These are phyloP conservation scores for Skeletonema tropicum DNA, from an alignment of 108 stramenopile species.

Conservation along the genomic window DNA sequence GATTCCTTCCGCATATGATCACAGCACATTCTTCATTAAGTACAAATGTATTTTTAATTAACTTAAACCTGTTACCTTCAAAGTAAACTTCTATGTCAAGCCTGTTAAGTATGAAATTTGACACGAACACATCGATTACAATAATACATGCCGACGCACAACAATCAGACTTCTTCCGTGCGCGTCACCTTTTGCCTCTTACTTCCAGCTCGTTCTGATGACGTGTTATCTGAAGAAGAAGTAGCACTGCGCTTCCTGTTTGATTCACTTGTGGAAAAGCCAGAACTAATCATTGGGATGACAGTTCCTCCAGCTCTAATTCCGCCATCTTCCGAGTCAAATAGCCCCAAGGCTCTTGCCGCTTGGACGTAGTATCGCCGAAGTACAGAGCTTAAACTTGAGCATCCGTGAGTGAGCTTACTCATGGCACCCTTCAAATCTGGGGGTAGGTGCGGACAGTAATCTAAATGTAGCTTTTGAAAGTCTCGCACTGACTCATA, in stretches of 20 bases:
- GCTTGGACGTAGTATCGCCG: constrained; percentile 83
- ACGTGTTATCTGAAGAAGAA: neutral
- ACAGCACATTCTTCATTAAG: too few relatives aligned
- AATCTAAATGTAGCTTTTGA: constrained; percentile 78
- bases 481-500: constrained; percentile 86
- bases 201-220: neutral
- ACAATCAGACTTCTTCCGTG: neutral
- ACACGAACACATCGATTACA: neutral
- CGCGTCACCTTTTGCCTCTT: neutral
- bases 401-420: constrained; percentile 54
- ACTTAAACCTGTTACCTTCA: neutral
- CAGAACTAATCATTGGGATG: neutral
- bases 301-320: constrained; percentile 64
- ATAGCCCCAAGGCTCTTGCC: constrained; percentile 76
- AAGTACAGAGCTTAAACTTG: constrained; percentile 78
- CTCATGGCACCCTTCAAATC: constrained; percentile 51
- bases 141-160: neutral
- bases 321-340: constrained; percentile 70
- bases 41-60: too few relatives aligned
- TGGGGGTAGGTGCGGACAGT: constrained; percentile 62
- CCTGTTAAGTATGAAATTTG: neutral
- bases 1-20: too few relatives aligned
- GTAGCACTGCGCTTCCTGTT: neutral
- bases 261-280: neutral
- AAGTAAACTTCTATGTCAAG: neutral